Conservation (phyloP, 2,329 filamentous ascomycete species). For the Calonectria pauciramosa region DNA sequence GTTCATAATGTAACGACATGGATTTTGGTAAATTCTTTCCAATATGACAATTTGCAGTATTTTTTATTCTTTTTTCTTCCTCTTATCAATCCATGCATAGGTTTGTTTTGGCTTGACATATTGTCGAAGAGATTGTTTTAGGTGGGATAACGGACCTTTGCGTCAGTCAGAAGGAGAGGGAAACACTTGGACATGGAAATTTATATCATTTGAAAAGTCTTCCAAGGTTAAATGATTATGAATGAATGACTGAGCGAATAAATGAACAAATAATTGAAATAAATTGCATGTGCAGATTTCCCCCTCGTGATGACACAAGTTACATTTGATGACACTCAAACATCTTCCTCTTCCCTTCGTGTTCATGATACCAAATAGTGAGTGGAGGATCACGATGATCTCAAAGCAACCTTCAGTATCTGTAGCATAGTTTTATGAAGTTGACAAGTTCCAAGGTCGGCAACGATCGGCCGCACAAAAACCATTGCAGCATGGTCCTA, state of each 20-base stretch:
- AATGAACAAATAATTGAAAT: background rate
- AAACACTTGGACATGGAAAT: background rate
- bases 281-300: background rate
- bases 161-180: background rate
- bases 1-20: background rate
- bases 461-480: conserved; percentile 59
- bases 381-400: background rate
- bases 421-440: background rate
- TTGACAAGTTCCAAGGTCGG: conserved; percentile 51
- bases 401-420: background rate
- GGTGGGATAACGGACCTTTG: background rate
- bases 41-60: background rate
- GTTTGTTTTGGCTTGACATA: background rate
- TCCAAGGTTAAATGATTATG: background rate
- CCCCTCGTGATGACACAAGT: background rate
- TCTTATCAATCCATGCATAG: background rate
- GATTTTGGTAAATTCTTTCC: background rate
- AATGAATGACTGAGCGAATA: background rate
- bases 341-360: background rate
- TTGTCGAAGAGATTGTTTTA: background rate
- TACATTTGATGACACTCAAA: background rate
- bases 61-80: background rate
- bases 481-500: conserved; percentile 59
- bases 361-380: background rate
- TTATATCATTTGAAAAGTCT: background rate